Evolutionary conservation across 2,329 filamentous ascomycete genomes (phyloP).

Genomic region (Phyllosticta citriasiana): DNA sequence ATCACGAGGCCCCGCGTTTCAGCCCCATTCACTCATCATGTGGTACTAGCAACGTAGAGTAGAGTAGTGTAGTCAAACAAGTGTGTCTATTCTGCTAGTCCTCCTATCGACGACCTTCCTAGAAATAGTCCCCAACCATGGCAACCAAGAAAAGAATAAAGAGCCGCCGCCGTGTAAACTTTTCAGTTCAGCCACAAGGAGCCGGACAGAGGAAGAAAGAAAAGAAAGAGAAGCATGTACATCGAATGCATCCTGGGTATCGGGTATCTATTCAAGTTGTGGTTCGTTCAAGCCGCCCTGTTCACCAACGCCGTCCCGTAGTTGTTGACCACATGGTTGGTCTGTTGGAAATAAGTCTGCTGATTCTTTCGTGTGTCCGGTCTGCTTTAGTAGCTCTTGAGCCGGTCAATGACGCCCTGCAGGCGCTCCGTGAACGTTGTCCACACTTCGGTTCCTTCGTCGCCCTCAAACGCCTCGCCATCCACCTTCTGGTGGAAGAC

Average conservation of each 20-base stretch:
- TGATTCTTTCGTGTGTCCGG: background rate
- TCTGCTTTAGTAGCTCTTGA: constrained; percentile 19
- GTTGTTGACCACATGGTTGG: background rate
- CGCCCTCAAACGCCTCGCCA: constrained; percentile 27
- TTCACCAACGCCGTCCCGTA: constrained; percentile 1
- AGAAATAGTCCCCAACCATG: background rate
- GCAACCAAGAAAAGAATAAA: background rate
- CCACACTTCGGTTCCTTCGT: constrained; percentile 37
- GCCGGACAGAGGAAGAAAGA: background rate
- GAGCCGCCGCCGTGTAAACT: background rate
- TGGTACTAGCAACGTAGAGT: background rate
- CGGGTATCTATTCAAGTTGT: constrained; percentile 9
- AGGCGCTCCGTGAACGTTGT: constrained; percentile 45
- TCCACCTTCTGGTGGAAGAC: constrained; percentile 51
- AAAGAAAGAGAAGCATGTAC: background rate
- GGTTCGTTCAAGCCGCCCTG: background rate
- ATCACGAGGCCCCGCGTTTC: background rate
- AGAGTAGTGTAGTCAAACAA: background rate
- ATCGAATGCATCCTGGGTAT: constrained; percentile 6
- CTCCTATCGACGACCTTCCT: background rate
- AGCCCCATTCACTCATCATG: background rate
- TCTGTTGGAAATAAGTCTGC: background rate
- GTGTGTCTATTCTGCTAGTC: background rate
- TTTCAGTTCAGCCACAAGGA: background rate
- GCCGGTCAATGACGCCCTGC: constrained; percentile 40